phyloP scores from a whole-genome alignment of 139 green algal species.

The Chlamydomonas schloesseri region DNA sequence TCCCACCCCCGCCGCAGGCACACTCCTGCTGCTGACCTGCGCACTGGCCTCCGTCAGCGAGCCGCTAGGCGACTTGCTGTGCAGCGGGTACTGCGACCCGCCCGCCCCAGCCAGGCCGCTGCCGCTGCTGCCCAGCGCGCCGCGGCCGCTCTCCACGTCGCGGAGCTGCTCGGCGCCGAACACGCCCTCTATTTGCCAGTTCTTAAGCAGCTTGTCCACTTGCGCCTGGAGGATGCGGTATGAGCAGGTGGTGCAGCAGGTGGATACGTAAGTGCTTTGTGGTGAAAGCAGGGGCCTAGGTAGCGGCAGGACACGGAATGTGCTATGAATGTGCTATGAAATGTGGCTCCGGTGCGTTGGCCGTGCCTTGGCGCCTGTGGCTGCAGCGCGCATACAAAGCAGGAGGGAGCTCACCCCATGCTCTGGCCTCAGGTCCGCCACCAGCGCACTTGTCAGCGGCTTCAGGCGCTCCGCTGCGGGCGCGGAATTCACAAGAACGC shows the following conservation, averaged over 20 bases:
- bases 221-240: no score
- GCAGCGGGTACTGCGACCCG: neutral
- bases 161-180: conserved; percentile 11
- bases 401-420: neutral
- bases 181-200: conserved; percentile 28
- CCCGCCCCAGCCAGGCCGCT: neutral
- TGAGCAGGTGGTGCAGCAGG: no score
- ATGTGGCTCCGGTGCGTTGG: neutral
- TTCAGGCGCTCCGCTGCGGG: conserved; percentile 35
- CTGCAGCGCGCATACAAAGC: neutral
- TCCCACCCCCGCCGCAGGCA: neutral
- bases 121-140: neutral
- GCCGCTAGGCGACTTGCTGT: conserved; percentile 37
- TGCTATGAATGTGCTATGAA: no score
- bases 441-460: neutral
- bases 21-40: conserved; percentile 27
- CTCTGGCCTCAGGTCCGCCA: conserved; percentile 1
- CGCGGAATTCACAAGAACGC: no score
- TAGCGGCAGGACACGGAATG: neutral
- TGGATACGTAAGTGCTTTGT: no score
- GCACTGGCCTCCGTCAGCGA: conserved; percentile 43
- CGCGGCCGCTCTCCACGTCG: conserved; percentile 17
- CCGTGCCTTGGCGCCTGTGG: neutral
- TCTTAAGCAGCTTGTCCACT: conserved; percentile 32
- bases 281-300: no score